These are phyloP conservation scores for Aaosphaeria pasadenensis DNA, from an alignment of 2,329 filamentous ascomycete genomes.

Conservation along the genomic window DNA sequence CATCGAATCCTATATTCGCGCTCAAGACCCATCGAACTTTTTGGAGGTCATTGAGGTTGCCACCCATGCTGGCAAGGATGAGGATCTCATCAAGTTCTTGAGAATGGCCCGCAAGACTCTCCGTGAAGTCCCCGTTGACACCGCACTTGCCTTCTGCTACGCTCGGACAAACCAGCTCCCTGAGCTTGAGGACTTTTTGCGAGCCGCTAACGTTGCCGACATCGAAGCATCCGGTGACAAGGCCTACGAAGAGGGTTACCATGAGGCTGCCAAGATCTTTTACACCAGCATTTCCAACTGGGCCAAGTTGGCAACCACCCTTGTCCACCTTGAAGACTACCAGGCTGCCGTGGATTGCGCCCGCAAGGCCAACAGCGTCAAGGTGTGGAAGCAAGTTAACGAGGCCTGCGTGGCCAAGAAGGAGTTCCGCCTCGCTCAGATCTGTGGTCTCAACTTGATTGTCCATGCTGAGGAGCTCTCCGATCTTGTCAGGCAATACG, in stretches of 20 bases:
- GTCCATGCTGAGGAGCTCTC: slow-evolving; percentile 94
- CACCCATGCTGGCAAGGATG: slow-evolving; percentile 93
- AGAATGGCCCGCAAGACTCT: slow-evolving; percentile 97
- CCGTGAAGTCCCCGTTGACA: slow-evolving; percentile 90
- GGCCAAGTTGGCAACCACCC: slow-evolving; percentile 96
- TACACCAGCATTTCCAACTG: slow-evolving; percentile 98
- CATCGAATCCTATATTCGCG: slow-evolving; percentile 97
- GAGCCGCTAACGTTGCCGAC: slow-evolving; percentile 89
- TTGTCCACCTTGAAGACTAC: slow-evolving; percentile 96
- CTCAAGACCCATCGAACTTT: slow-evolving; percentile 89
- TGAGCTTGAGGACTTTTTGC: slow-evolving; percentile 95
- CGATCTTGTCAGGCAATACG: slow-evolving; percentile 92
- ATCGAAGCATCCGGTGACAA: slow-evolving; percentile 97
- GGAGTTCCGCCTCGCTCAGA: slow-evolving; percentile 97
- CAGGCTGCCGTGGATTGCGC: slow-evolving; percentile 97
- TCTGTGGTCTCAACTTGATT: slow-evolving; percentile 97
- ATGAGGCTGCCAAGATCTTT: slow-evolving; percentile 98
- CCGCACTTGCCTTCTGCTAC: slow-evolving; percentile 87
- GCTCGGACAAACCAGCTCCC: slow-evolving; percentile 86
- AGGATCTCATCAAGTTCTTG: slow-evolving; percentile 93
- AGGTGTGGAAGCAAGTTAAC: slow-evolving; percentile 99
- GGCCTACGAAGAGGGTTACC: slow-evolving; percentile 89
- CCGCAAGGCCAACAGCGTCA: slow-evolving; percentile 97
- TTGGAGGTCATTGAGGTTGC: slow-evolving; percentile 94
- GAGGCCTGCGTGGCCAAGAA: slow-evolving; percentile 95